Conservation (phyloP, 345 rosid genomes). For the Eucalyptus tenuipes region DNA sequence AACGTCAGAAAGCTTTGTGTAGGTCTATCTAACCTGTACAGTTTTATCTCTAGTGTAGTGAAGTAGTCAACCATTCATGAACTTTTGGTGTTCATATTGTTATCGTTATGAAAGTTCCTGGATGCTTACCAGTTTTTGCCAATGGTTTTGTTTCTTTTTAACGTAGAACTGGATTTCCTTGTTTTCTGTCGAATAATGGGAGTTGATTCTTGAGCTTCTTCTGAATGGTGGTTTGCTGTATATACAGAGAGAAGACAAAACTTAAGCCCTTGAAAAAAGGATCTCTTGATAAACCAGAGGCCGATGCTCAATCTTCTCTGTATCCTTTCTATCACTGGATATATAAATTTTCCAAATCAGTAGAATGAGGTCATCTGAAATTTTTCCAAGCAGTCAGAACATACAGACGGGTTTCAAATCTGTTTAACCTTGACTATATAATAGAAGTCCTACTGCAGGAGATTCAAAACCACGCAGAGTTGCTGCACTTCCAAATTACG, state of each 20-base stretch:
- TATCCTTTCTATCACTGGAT: conserved; percentile 32
- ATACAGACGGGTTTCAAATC: background rate
- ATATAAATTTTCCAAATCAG: background rate
- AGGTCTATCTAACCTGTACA: conserved; percentile 14
- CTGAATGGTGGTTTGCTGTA: conserved; percentile 2
- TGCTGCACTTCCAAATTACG: conserved; percentile 87
- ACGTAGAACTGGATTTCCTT: background rate
- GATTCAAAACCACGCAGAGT: conserved; percentile 56
- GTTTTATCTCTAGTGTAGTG: background rate
- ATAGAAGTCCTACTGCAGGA: conserved; percentile 49
- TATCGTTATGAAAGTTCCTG: background rate
- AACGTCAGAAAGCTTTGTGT: conserved; percentile 37
- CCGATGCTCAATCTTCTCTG: conserved; percentile 43
- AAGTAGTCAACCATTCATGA: background rate
- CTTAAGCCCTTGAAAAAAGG: conserved; percentile 49
- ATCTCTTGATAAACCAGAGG: conserved; percentile 39
- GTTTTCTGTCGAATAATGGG: background rate
- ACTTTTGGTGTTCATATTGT: background rate
- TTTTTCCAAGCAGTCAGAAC: background rate
- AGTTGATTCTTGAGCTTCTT: background rate
- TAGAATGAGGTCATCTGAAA: background rate
- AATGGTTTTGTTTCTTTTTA: background rate
- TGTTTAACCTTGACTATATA: conserved; percentile 14
- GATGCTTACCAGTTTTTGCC: background rate
- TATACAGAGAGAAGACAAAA: conserved; percentile 55